Evolutionary conservation across 2,329 filamentous ascomycete species (phyloP), one percentile per base, ranked within the genome.

Genomic region (Dactylella cylindrospora): DNA sequence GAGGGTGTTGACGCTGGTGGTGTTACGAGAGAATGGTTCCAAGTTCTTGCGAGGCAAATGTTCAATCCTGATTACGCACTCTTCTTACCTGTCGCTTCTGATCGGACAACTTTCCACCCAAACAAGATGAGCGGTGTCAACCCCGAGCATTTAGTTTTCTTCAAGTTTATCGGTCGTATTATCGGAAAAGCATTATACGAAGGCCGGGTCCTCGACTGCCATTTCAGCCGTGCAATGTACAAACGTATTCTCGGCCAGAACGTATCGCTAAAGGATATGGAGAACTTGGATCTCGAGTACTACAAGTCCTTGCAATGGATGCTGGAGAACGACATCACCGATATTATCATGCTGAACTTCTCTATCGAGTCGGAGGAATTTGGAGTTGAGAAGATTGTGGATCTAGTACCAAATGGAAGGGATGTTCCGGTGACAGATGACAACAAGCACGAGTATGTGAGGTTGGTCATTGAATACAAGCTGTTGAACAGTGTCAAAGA

Each of bases 261-360:
- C 2, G 91, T 97, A 32, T 96, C 90, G 6, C 86, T 98, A 74
- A 98, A 98, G 77, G 93, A 98, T 70, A 97, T 98, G 90, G 93
- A 98, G 74, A 96, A 90, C 17, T 86, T 98, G 64, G 93, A 98
- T 72, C 84, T 95, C 2, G 91, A 98, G 70, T 98, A 98, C 76
- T 96, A 97, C 82, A 98, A 97, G 74, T 97, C 91, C 10, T 80
- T 98, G 17, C 83, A 93, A 62, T 98, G 94, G 94, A 97, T 98
- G 84, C 79, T 97, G 55, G 88, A 95, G 72, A 97, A 98, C 70
- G 91, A 98, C 71, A 98, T 98, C 68, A 95, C 90, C 3, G 93
- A 97, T 70, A 90, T 97, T 70, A 93, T 97, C 69, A 93, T 88
- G 2, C 91, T 98, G 75, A 95, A 88, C 1, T 97, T 98, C 72